These are phyloP conservation scores for Xerocomus spinulosus DNA, from an alignment of 768 basidiomycete species.

Conservation along the genomic window DNA sequence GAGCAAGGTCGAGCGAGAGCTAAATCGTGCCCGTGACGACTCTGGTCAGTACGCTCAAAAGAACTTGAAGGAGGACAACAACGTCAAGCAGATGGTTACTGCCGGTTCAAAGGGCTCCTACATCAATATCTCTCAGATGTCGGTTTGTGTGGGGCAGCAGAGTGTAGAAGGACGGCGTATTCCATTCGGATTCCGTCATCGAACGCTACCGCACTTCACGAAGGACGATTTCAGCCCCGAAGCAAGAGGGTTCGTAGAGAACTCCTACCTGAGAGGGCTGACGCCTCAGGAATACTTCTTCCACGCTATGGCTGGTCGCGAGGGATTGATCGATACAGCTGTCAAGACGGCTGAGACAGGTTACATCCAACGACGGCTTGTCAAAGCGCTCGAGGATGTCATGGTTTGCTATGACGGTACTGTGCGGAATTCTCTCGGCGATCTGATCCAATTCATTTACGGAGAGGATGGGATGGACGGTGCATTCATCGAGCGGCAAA, in stretches of 20 bases:
- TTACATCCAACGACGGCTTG: slow-evolving; percentile 96
- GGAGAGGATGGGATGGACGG: slow-evolving; percentile 99
- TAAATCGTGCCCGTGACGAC: slow-evolving; percentile 92
- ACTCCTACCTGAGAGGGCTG: slow-evolving; percentile 92
- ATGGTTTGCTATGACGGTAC: slow-evolving; percentile 98
- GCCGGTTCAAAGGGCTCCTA: slow-evolving; percentile 98
- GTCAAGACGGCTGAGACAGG: slow-evolving; percentile 99
- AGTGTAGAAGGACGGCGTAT: slow-evolving; percentile 97
- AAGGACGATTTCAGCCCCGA: slow-evolving; percentile 99
- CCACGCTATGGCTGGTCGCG: slow-evolving; percentile 99
- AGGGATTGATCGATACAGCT: slow-evolving; percentile 98
- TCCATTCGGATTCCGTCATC: slow-evolving; percentile 96
- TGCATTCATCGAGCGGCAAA: slow-evolving; percentile 94
- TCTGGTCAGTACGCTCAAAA: slow-evolving; percentile 97
- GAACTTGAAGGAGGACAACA: slow-evolving; percentile 97
- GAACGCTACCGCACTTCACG: slow-evolving; percentile 93
- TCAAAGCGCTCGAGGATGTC: slow-evolving; percentile 97
- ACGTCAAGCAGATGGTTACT: slow-evolving; percentile 99
- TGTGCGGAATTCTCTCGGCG: slow-evolving; percentile 94
- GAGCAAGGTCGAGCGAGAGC: slow-evolving; percentile 81
- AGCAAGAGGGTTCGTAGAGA: slow-evolving; percentile 97
- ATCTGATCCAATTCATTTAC: slow-evolving; percentile 93
- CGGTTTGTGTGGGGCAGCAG: slow-evolving; percentile 98
- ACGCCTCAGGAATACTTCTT: slow-evolving; percentile 99
- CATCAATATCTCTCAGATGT: slow-evolving; percentile 99